Conservation (phyloP, 495 filamentous ascomycete genomes). For the Penicillium bovifimosum region DNA sequence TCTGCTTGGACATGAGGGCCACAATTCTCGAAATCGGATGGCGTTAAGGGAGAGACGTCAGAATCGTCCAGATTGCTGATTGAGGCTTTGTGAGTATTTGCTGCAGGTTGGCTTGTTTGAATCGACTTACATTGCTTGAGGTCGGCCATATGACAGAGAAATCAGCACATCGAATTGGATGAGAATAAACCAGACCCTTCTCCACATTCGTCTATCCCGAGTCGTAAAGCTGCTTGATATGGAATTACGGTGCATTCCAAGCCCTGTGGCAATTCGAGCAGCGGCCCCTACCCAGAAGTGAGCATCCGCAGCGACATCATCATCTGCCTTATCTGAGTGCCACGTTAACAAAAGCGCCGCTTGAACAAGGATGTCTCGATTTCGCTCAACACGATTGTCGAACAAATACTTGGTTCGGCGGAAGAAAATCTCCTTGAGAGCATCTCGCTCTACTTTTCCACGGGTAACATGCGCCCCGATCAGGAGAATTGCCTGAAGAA, state of each 20-base stretch:
- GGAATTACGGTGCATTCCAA: conserved; percentile 47
- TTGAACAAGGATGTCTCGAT: conserved; percentile 47
- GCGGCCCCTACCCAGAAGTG: conserved; percentile 48
- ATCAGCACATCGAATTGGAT: conserved; percentile 47
- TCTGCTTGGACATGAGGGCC: conserved; percentile 37
- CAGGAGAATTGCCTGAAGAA: conserved; percentile 43
- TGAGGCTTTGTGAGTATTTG: neutral
- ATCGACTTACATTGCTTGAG: conserved; percentile 41
- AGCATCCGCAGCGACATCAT: conserved; percentile 45
- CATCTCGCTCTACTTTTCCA: conserved; percentile 36
- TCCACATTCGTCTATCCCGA: conserved; percentile 43
- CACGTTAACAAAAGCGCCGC: conserved; percentile 43
- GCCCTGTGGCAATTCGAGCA: conserved; percentile 43
- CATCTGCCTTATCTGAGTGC: conserved; percentile 44
- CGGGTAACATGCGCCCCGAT: conserved; percentile 43
- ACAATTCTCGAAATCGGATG: conserved; percentile 46
- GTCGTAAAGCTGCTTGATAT: conserved; percentile 40
- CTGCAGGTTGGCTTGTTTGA: neutral
- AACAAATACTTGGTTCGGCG: conserved; percentile 46
- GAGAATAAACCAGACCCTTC: conserved; percentile 43
- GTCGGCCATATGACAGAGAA: conserved; percentile 45
- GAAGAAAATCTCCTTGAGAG: conserved; percentile 44
- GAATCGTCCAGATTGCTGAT: conserved; percentile 44
- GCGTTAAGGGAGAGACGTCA: conserved; percentile 39
- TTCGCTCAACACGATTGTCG: conserved; percentile 44